Evolutionary conservation across 2,329 filamentous ascomycete genomes (phyloP).

Genomic region (Alternaria sp.): DNA sequence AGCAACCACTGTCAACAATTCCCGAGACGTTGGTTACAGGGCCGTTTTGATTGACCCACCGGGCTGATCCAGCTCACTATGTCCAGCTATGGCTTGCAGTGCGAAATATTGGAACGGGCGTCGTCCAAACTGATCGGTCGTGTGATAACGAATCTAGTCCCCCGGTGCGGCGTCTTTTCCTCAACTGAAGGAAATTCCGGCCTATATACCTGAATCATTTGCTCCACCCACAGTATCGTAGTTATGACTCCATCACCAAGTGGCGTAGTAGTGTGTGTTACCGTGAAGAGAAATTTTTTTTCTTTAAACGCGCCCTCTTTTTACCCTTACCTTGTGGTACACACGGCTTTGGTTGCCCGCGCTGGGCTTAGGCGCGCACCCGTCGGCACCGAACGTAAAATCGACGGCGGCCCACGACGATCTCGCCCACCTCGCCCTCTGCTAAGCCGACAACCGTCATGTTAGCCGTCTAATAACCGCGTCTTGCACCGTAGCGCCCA

Average conservation of each 20-base stretch:
- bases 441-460: slow-evolving; percentile 8
- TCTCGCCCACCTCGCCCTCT: slow-evolving; percentile 5
- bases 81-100: neutral
- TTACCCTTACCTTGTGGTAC: neutral
- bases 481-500: neutral
- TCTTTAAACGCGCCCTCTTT: neutral
- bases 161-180: neutral
- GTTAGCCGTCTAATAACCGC: slow-evolving; percentile 8
- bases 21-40: slow-evolving; percentile 9
- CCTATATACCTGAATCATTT: slow-evolving; percentile 15
- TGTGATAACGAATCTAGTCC: neutral
- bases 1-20: neutral
- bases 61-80: neutral
- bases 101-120: neutral
- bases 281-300: slow-evolving; percentile 1
- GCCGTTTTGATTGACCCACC: slow-evolving; percentile 8
- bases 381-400: slow-evolving; percentile 6
- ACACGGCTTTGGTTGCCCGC: neutral
- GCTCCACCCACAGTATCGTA: slow-evolving; percentile 6
- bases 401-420: neutral
- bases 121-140: neutral
- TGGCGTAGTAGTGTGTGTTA: slow-evolving; percentile 3
- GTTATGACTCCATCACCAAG: slow-evolving; percentile 10
- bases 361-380: slow-evolving; percentile 2
- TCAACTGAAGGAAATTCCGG: neutral